These are phyloP conservation scores for Stagonosporopsis cucurbitacearum DNA, from an alignment of 2,329 filamentous ascomycete genomes.

Conservation along the genomic window DNA sequence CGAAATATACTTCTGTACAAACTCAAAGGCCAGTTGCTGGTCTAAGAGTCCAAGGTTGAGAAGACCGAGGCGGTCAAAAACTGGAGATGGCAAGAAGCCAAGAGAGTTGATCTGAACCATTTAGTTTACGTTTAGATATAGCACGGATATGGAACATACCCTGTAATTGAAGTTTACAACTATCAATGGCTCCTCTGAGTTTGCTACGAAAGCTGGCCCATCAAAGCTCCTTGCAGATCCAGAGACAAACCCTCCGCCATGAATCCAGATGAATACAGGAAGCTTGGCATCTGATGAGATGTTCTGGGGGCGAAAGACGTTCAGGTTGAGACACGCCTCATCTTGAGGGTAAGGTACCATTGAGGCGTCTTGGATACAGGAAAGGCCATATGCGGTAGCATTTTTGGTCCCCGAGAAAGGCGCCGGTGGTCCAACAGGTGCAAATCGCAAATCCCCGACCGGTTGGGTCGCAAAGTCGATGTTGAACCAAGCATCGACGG, in stretches of 20 bases:
- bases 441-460: constrained; percentile 49
- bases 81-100: constrained; percentile 34
- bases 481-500: constrained; percentile 57
- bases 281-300: constrained; percentile 24
- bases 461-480: constrained; percentile 54
- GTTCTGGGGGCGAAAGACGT: constrained; percentile 34
- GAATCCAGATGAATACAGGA: constrained; percentile 40
- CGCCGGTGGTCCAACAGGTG: constrained; percentile 45
- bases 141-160: constrained; percentile 5
- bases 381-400: constrained; percentile 49
- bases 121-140: not conserved
- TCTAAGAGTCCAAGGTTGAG: constrained; percentile 39
- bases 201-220: constrained; percentile 34
- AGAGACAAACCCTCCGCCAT: constrained; percentile 34
- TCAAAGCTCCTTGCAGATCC: constrained; percentile 36
- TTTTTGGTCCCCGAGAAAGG: constrained; percentile 49
- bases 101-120: constrained; percentile 27
- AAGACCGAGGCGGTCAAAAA: constrained; percentile 34
- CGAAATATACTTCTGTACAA: constrained; percentile 49
- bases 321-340: constrained; percentile 39
- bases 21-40: constrained; percentile 37
- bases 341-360: constrained; percentile 32
- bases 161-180: constrained; percentile 41
- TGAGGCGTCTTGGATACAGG: constrained; percentile 53
- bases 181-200: constrained; percentile 30